Evolutionary conservation across 768 basidiomycete species (phyloP).

Genomic region (Tricholoma furcatifolium): DNA sequence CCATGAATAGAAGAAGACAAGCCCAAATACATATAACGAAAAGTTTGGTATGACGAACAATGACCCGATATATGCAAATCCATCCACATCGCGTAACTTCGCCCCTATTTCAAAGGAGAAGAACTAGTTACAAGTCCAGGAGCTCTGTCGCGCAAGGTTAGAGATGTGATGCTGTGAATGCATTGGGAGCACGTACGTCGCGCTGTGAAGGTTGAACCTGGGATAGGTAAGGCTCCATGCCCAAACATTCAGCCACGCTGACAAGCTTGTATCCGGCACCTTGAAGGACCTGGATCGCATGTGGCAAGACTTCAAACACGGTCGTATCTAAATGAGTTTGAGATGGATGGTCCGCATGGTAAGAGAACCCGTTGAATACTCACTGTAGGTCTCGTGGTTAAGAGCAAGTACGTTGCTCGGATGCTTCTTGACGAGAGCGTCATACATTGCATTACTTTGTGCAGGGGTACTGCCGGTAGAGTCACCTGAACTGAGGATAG

Average conservation of each 20-base stretch:
- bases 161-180: too few species aligned
- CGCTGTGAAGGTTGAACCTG: too few species aligned
- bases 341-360: neutral
- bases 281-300: slow-evolving; percentile 27
- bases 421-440: slow-evolving; percentile 16
- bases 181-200: too few species aligned
- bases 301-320: slow-evolving; percentile 22
- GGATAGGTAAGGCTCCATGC: slow-evolving; percentile 29
- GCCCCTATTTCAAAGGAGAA: too few species aligned
- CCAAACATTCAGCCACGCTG: slow-evolving; percentile 39
- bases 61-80: too few species aligned
- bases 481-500: slow-evolving; percentile 25
- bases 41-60: too few species aligned
- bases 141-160: too few species aligned
- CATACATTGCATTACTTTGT: slow-evolving; percentile 23
- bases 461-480: slow-evolving; percentile 23
- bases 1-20: too few species aligned
- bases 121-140: too few species aligned
- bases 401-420: slow-evolving; percentile 30
- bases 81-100: too few species aligned
- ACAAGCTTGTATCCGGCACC: slow-evolving; percentile 36
- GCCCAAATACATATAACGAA: too few species aligned
- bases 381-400: slow-evolving; percentile 33
- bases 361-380: slow-evolving; percentile 2
- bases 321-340: slow-evolving; percentile 3